Conservation (phyloP, 2,329 filamentous ascomycete species). For the Onygenales sp. region DNA sequence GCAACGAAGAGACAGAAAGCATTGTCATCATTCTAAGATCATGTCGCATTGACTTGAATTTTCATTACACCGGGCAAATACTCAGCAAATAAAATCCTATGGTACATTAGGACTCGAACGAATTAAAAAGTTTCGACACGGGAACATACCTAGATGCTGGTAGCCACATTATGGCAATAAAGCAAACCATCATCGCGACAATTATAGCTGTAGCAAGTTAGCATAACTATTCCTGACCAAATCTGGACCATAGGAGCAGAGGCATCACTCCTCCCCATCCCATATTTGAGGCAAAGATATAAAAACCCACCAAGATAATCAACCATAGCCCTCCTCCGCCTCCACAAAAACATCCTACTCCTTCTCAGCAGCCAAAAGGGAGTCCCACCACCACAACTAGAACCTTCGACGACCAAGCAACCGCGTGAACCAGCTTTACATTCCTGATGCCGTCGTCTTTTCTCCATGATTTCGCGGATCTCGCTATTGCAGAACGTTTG, state of each 20-base stretch:
- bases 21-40: no score
- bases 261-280: neutral
- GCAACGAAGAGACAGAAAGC: no score
- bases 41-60: no score
- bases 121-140: neutral
- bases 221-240: neutral
- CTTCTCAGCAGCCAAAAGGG: neutral
- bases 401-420: constrained; percentile 30
- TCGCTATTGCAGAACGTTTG: constrained; percentile 32
- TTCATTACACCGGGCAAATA: neutral
- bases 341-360: constrained; percentile 1
- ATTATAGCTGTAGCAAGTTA: constrained; percentile 3
- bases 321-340: neutral
- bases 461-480: constrained; percentile 33
- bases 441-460: constrained; percentile 30
- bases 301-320: constrained; percentile 6
- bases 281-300: neutral
- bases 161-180: constrained; percentile 4
- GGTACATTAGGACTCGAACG: neutral
- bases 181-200: constrained; percentile 6
- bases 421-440: constrained; percentile 23
- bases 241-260: neutral
- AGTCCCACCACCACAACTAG: constrained; percentile 9
- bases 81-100: neutral
- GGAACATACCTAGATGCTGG: neutral